Evolutionary conservation across 73 alveolate genomes (phyloP), one percentile per base, ranked within the genome.

Genomic region (Blepharisma stoltei): DNA sequence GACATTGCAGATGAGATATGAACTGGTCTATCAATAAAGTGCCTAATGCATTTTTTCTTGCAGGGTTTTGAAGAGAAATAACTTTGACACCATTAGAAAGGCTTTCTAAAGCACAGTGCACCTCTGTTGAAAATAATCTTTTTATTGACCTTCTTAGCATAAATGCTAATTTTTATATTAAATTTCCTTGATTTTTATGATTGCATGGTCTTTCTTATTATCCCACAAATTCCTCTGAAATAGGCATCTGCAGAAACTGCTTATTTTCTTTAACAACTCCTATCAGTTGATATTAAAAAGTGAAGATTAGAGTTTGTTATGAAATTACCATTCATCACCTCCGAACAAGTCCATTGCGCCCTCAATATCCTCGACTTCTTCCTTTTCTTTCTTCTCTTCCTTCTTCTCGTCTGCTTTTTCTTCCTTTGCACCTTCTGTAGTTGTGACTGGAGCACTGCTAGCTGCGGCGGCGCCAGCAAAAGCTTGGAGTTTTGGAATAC

Each of bases 11-110:
- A 23, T 48, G 32, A 21, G n/a, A 18, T 23, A 6, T 0, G 45
- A 71, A 25, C 2, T 71, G 73, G 32, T 48, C 37, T 6, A 71
- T 48, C 20, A 71, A 45, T 25, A 54, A 32, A 6, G 49, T 45
- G 75, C 48, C 6, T 48, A 71, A 46, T 25, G 81, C 81, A 43
- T 71, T 71, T 32, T 47, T 38, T 44, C 38, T 54, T 37, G 41
- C 14, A 25, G 81, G 81, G 49, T 54, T 25, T 8, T 71, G 76
- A 25, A 71, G 76, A n/a, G 81, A 41, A 32, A 71, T 38, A 9
- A 44, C 76, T 37, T 70, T 20, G 4, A 69, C 18, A 25, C 45
- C 48, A 60, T 11, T 38, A 25, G 48, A 18, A 14, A 9, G 49
- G 45, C 46, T 8, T 18, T 14, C n/a, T 14, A 60, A 25, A 25